These are phyloP conservation scores for Canariomyces notabilis DNA, from an alignment of 2,329 filamentous ascomycete genomes.

Conservation along the genomic window DNA sequence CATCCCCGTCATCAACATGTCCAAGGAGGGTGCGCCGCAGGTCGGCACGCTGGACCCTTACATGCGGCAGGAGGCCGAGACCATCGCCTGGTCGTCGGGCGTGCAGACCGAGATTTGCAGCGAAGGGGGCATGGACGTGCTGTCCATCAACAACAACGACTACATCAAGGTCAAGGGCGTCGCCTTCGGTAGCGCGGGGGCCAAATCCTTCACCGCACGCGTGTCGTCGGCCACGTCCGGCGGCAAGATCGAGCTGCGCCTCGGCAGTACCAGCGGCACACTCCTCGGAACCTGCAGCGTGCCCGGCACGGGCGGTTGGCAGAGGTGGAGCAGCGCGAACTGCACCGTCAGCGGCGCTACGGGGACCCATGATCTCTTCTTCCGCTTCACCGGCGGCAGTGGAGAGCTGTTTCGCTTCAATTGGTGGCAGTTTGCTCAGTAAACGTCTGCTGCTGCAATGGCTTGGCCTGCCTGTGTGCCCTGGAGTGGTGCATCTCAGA, in stretches of 20 bases:
- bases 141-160: slow-evolving; percentile 28
- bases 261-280: slow-evolving; percentile 25
- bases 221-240: slow-evolving; percentile 25
- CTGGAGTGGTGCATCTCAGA: too few relatives aligned
- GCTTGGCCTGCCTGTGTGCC: too few relatives aligned
- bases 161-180: slow-evolving; percentile 32
- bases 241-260: slow-evolving; percentile 27
- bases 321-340: slow-evolving; percentile 18
- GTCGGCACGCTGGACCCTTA: slow-evolving; percentile 26
- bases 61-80: slow-evolving; percentile 27
- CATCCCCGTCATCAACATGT: slow-evolving; percentile 29
- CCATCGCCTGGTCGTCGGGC: slow-evolving; percentile 26
- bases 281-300: slow-evolving; percentile 27
- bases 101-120: slow-evolving; percentile 2
- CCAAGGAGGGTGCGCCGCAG: slow-evolving; percentile 26
- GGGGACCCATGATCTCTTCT: slow-evolving; percentile 16
- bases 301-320: slow-evolving; percentile 27
- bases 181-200: slow-evolving; percentile 27
- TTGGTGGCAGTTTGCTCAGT: slow-evolving; percentile 19
- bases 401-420: slow-evolving; percentile 8
- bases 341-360: slow-evolving; percentile 13
- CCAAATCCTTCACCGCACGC: slow-evolving; percentile 24
- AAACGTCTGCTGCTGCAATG: too few relatives aligned
- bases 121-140: slow-evolving; percentile 27
- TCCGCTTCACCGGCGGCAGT: slow-evolving; percentile 9